A percentile compares a stretch with the other conserved stretches of the same genome.
phyloP scores from a whole-genome alignment of 441 rosid genomes.

The Erodium trifolium region DNA sequence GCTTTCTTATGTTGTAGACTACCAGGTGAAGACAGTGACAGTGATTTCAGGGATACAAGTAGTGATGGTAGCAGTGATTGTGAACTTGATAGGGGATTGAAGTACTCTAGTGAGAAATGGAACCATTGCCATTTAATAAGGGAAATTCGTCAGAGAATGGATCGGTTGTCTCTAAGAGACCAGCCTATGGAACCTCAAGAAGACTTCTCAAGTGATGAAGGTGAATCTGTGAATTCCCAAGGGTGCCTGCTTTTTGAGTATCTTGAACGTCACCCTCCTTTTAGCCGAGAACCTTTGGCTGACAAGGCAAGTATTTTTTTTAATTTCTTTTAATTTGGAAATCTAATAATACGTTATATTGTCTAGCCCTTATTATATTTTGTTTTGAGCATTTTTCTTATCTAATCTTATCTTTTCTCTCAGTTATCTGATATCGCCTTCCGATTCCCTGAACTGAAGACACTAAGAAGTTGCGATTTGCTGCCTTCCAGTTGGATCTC shows the following conservation, averaged over 20 bases:
- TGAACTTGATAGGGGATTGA: constrained; percentile 42
- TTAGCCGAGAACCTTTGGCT: constrained; percentile 66
- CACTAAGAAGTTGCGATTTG: constrained; percentile 64
- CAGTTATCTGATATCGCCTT: constrained; percentile 58
- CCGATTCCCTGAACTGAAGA: constrained; percentile 50
- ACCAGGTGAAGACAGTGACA: constrained; percentile 54
- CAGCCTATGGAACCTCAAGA: constrained; percentile 27
- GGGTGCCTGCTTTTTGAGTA: constrained; percentile 56
- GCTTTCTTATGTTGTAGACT: constrained; percentile 28
- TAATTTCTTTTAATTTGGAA: too few species aligned
- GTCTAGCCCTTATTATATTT: too few species aligned
- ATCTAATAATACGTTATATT: too few species aligned
- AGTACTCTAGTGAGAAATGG: constrained; percentile 26
- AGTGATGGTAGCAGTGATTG: constrained; percentile 66
- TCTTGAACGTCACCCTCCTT: constrained; percentile 60
- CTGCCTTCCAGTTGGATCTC: constrained; percentile 64
- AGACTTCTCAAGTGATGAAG: constrained; percentile 57
- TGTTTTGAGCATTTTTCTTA: background rate
- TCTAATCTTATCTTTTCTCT: constrained; percentile 15
- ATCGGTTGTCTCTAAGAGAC: constrained; percentile 35
- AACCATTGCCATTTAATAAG: constrained; percentile 20
- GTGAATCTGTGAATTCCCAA: constrained; percentile 37
- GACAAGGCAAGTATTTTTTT: constrained; percentile 43
- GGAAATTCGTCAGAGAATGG: constrained; percentile 31
- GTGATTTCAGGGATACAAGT: constrained; percentile 65